These are phyloP conservation scores for Thyridium curvatum DNA, from an alignment of 2,329 filamentous ascomycete species.

Conservation along the genomic window DNA sequence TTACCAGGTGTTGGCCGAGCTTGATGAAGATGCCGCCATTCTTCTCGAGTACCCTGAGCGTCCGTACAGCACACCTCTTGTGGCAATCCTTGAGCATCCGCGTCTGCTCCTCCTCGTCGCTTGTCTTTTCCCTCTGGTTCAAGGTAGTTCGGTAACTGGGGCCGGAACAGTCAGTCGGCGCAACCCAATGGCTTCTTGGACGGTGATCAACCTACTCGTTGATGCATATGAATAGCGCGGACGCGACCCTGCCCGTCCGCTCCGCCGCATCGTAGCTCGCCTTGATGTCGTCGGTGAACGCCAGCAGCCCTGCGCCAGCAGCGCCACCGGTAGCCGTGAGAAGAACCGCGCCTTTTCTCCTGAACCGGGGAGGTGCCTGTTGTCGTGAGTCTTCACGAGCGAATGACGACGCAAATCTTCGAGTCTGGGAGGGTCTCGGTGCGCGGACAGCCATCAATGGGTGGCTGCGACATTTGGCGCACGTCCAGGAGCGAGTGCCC, in stretches of 20 bases:
- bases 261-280: conserved; percentile 69
- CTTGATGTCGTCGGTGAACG: conserved; percentile 64
- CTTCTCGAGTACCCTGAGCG: conserved; percentile 80
- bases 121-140: conserved; percentile 57
- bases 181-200: neutral
- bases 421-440: neutral
- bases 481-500: conserved; percentile 12
- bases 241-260: conserved; percentile 71
- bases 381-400: neutral
- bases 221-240: conserved; percentile 72
- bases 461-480: conserved; percentile 16
- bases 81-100: conserved; percentile 76
- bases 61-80: conserved; percentile 84
- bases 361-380: conserved; percentile 8
- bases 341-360: conserved; percentile 26
- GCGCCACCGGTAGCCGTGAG: conserved; percentile 46
- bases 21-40: conserved; percentile 99
- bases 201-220: conserved; percentile 59
- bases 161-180: conserved; percentile 1
- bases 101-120: conserved; percentile 59
- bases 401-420: neutral
- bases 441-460: neutral
- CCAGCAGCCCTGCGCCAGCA: conserved; percentile 33
- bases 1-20: conserved; percentile 82
- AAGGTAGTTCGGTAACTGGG: conserved; percentile 83